Evolutionary conservation across 331 rosid genomes (phyloP).

Genomic region (Quercus tomentella): DNA sequence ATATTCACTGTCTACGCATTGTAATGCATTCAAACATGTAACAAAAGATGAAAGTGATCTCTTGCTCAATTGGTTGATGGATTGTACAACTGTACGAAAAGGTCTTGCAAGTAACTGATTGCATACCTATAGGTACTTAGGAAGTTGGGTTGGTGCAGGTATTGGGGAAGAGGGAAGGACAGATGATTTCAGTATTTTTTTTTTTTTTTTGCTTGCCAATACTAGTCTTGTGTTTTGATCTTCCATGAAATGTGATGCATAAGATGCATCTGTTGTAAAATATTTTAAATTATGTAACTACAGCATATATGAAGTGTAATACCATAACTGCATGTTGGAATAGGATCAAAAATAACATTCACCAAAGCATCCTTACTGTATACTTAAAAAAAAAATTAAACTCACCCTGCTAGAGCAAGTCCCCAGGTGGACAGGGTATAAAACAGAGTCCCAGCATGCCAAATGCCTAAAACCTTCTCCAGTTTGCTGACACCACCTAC

Average conservation of each 20-base stretch:
- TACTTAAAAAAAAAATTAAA: background rate
- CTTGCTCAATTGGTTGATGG: background rate
- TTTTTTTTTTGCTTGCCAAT: background rate
- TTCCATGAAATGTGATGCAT: background rate
- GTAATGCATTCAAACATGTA: background rate
- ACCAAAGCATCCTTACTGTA: background rate
- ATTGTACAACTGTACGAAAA: background rate
- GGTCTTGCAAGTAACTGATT: background rate
- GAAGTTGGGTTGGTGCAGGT: background rate
- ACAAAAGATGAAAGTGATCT: background rate
- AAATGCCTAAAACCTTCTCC: slow-evolving; percentile 57
- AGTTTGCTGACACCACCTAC: slow-evolving; percentile 58
- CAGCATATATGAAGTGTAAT: background rate
- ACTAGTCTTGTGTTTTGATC: background rate
- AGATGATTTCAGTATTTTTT: background rate
- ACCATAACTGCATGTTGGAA: background rate
- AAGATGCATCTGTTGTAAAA: background rate
- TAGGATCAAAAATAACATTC: background rate
- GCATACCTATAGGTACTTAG: background rate
- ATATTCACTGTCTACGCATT: background rate
- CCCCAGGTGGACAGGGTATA: slow-evolving; percentile 93
- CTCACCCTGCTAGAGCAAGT: slow-evolving; percentile 87
- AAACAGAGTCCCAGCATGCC: slow-evolving; percentile 82
- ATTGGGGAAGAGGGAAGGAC: background rate
- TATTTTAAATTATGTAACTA: background rate